Evolutionary conservation across 1,284 basidiomycete genomes (phyloP), one percentile per base, ranked within the genome.

Genomic region (Takashimella koratensis): DNA sequence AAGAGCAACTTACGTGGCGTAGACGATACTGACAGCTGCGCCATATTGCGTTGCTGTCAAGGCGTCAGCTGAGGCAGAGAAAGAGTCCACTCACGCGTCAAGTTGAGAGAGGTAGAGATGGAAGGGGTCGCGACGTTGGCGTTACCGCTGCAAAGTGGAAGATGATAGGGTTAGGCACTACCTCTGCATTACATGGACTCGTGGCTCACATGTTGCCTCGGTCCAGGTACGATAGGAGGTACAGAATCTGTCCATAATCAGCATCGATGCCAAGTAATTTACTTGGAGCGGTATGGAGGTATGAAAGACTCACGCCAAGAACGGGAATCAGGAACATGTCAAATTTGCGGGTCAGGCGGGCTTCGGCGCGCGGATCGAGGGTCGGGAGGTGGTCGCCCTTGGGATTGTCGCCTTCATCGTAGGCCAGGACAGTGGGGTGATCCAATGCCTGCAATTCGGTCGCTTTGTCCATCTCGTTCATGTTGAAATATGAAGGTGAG

Each of bases 1-100:
- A n/a, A n/a, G n/a, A n/a, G n/a, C n/a, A n/a, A n/a, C n/a, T n/a
- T 67, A 67, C 51, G 61, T 67, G 8, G 64, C 55, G 39, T 65
- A 67, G 3, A 65, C 60, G 8, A 67, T 56, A 22, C 58, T 60
- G 40, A 62, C 58, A 10, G 57, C 59, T 2, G 63, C 62, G 40
- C 57, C 61, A 39, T 52, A 65, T 43, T 64, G 53, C 19, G 58
- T 55, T 11, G 47, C 53, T 41, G 51, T n/a, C n/a, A n/a, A n/a
- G 45, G 30, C 30, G 16, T 8, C 16, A 36, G 30, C 30, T 36
- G 8, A 36, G 10, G 10, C 8, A 8, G 16, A 24, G 16, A 43
- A 42, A 42, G 45, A 46, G n/a, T n/a, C 5, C 5, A 30, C 39
- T 20, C 8, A 36, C n/a, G 20, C 16, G 20, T 36, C 22, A 53